Conservation (phyloP, 768 basidiomycete genomes). For the Hysterangium stoloniferum region DNA sequence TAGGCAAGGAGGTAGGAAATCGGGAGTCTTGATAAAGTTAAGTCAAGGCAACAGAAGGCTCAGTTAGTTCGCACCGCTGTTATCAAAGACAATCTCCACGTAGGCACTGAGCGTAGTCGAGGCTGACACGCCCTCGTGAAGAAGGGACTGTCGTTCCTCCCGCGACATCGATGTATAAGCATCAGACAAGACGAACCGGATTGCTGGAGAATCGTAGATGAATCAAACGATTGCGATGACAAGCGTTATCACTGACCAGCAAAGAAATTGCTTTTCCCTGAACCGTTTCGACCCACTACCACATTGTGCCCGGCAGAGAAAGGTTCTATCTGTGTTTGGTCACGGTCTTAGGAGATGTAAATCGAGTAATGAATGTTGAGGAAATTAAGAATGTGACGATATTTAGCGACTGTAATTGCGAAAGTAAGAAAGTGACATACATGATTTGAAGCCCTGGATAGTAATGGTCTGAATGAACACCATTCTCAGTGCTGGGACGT, state of each 20-base stretch:
- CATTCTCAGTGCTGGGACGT: background rate
- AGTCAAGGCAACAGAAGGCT: background rate
- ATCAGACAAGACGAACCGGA: constrained; percentile 96
- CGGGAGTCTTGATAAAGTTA: constrained; percentile 51
- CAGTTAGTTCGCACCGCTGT: background rate
- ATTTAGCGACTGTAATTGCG: background rate
- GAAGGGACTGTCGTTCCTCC: constrained; percentile 86
- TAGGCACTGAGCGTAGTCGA: constrained; percentile 88
- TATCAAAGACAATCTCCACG: constrained; percentile 38
- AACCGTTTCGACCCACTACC: constrained; percentile 95
- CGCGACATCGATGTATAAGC: constrained; percentile 93
- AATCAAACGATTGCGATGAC: constrained; percentile 74
- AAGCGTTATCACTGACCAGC: constrained; percentile 47
- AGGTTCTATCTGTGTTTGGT: constrained; percentile 89
- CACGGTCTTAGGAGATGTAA: constrained; percentile 50
- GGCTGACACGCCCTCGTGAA: constrained; percentile 88
- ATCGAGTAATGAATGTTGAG: constrained; percentile 11
- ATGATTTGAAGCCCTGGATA: constrained; percentile 98
- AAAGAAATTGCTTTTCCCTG: constrained; percentile 99
- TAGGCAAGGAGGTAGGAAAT: constrained; percentile 86
- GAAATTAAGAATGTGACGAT: too few species aligned
- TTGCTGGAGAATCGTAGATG: constrained; percentile 58
- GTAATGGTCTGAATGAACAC: constrained; percentile 72
- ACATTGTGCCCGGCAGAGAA: constrained; percentile 94
- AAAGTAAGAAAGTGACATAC: constrained; percentile 32